phyloP scores from a whole-genome alignment of 139 green algal species.

The Protoeuglena noctilucae region DNA sequence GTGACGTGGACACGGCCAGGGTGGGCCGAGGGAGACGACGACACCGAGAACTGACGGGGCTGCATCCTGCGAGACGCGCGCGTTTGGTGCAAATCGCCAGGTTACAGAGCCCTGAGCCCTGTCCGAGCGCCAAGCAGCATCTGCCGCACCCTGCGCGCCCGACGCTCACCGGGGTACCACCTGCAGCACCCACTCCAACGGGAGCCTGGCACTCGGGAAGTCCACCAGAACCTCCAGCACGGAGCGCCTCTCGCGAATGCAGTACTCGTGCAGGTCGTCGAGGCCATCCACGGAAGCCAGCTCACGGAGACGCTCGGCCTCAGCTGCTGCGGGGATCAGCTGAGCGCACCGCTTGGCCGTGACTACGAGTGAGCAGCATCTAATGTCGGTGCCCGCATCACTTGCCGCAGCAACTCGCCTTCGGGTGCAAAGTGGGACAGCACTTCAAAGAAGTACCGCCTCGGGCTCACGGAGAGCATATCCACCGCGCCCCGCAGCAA shows the following conservation, averaged over 20 bases:
- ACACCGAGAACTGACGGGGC: slow-evolving; percentile 25
- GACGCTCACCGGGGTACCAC: slow-evolving; percentile 4
- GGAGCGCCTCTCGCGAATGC: slow-evolving; percentile 16
- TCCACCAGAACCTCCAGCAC: slow-evolving; percentile 28
- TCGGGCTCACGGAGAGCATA: slow-evolving; percentile 14
- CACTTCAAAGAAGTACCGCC: slow-evolving; percentile 32
- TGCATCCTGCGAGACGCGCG: slow-evolving; percentile 16
- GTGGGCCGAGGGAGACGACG: slow-evolving; percentile 14
- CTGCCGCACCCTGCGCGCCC: slow-evolving; percentile 7
- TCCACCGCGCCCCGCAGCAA: slow-evolving; percentile 17
- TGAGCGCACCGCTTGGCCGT: too few relatives aligned
- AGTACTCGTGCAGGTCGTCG: slow-evolving; percentile 26
- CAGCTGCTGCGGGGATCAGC: too few relatives aligned
- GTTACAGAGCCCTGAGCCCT: too few relatives aligned
- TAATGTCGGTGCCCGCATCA: too few relatives aligned
- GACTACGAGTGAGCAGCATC: too few relatives aligned
- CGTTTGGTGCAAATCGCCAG: too few relatives aligned
- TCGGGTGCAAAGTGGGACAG: too few relatives aligned
- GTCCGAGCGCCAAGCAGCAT: too few relatives aligned
- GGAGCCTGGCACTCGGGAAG: slow-evolving; percentile 17
- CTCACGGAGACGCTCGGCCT: too few relatives aligned
- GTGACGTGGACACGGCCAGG: slow-evolving; percentile 12
- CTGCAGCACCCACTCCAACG: slow-evolving; percentile 17
- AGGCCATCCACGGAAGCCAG: too few relatives aligned
- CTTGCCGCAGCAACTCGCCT: too few relatives aligned